Base-by-base conservation (phyloP, 352 stramenopile genomes). In the Phytopythium cucurbitacearum region DNA sequence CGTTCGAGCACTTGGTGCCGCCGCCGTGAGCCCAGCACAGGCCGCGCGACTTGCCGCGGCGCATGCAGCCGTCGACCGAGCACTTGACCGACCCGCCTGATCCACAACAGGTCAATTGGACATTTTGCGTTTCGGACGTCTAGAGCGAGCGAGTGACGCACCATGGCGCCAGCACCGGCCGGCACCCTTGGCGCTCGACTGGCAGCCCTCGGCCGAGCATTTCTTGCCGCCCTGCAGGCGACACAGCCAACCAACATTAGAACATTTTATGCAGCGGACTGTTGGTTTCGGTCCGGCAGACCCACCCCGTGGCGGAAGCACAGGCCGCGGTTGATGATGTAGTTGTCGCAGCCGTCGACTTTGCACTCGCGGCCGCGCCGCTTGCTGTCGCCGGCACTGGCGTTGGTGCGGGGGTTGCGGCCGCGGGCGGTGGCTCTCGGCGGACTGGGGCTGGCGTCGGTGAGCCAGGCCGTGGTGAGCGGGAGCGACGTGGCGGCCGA, bases 311-410 rank as follows among this genome's bases (percentile, higher is more conserved):
- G 71, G 37, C 65, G 61, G 15, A 73, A 74, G 56, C 71, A 81
- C n/a, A 75, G 59, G 0, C 71, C 71, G 37, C 65, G 65, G 56
- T 77, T 67, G 37, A 80, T 69, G 41, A 73, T 73, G 58, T 81
- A 81, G 45, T 71, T 72, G 33, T 62, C 44, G 39, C 71, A 81
- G 41, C 62, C 67, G 12, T 63, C 60, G 40, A 68, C 36, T 41
- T 62, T 70, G 55, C 70, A 80, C 42, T 60, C 42, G 16, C 64
- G 65, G 3, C 55, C 60, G 37, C 60, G 57, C 12, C 59, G 66
- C 55, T 76, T 75, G 53, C 71, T 51, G 41, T 67, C 57, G 11
- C 57, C 37, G 36, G 21, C 21, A 28, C 21, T 28, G 21, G 21
- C 21, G 21, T 28, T 28, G 21, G 2, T 2, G 21, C 21, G 21